Conservation (phyloP, 495 filamentous ascomycete species). For the Annulohypoxylon nitens region DNA sequence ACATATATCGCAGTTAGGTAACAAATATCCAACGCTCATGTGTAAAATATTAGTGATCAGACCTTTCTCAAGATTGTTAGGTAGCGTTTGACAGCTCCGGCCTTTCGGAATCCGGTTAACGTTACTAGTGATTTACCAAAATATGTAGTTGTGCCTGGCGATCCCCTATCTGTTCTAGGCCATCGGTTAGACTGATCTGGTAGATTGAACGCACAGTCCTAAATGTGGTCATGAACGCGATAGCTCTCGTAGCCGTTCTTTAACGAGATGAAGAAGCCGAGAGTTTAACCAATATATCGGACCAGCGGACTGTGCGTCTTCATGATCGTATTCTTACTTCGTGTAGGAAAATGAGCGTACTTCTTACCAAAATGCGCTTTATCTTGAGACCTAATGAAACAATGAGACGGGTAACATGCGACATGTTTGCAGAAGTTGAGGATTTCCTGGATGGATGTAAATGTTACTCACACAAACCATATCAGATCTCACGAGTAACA, state of each 20-base stretch:
- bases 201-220: slow-evolving; percentile 33
- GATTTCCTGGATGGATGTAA: background rate
- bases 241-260: slow-evolving; percentile 21
- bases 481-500: slow-evolving; percentile 12
- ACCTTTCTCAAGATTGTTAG: slow-evolving; percentile 16
- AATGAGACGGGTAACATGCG: background rate
- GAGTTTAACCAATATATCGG: slow-evolving; percentile 37
- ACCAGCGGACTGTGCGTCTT: slow-evolving; percentile 21
- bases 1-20: slow-evolving; percentile 35
- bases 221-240: slow-evolving; percentile 24
- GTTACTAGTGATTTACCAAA: slow-evolving; percentile 23
- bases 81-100: slow-evolving; percentile 2
- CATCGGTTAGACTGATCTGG: slow-evolving; percentile 39
- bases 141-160: slow-evolving; percentile 37
- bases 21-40: slow-evolving; percentile 24
- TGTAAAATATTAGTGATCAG: slow-evolving; percentile 31
- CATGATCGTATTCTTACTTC: slow-evolving; percentile 23
- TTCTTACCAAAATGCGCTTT: slow-evolving; percentile 8
- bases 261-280: slow-evolving; percentile 46
- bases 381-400: background rate
- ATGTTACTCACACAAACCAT: background rate
- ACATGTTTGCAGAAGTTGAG: background rate
- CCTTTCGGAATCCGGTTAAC: slow-evolving; percentile 9
- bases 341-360: slow-evolving; percentile 33
- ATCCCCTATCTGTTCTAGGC: slow-evolving; percentile 35